Evolutionary conservation across 257 asterid genomes (phyloP).

Genomic region (Solanum lycopersicoides): DNA sequence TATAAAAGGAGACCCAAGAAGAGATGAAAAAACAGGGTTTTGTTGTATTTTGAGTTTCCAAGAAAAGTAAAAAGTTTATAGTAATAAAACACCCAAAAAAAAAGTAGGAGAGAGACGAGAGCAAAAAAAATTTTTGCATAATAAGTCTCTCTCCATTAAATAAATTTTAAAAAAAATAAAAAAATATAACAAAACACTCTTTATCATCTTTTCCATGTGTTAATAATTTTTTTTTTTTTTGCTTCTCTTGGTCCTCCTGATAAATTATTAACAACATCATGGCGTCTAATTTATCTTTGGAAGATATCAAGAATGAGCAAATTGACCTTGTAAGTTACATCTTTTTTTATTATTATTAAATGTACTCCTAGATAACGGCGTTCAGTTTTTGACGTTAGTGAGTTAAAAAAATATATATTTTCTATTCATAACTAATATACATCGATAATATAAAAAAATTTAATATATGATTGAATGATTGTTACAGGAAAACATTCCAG

Average conservation of each 20-base stretch:
- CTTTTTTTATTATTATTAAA: not conserved
- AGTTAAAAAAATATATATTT: not conserved
- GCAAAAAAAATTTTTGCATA: not conserved
- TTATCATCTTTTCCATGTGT: not conserved
- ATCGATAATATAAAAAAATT: not conserved
- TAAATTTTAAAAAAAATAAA: too few species aligned
- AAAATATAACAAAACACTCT: not conserved
- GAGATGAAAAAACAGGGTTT: not conserved
- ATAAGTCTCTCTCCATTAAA: not conserved
- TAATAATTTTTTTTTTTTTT: not conserved
- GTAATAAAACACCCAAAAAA: not conserved
- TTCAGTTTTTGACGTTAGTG: not conserved
- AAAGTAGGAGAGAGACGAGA: not conserved
- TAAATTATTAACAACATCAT: constrained; percentile 8
- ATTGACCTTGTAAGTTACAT: constrained; percentile 50
- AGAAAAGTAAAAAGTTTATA: not conserved
- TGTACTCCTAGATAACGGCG: not conserved
- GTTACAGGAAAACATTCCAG: constrained; percentile 52
- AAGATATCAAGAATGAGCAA: constrained; percentile 52
- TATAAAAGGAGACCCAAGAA: not conserved
- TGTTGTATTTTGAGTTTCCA: not conserved
- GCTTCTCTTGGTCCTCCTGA: not conserved
- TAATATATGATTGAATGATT: not conserved
- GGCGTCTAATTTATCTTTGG: constrained; percentile 39
- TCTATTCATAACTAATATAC: not conserved